Evolutionary conservation across 2,329 filamentous ascomycete species (phyloP).

Genomic region (Clarireedia monteithiana): DNA sequence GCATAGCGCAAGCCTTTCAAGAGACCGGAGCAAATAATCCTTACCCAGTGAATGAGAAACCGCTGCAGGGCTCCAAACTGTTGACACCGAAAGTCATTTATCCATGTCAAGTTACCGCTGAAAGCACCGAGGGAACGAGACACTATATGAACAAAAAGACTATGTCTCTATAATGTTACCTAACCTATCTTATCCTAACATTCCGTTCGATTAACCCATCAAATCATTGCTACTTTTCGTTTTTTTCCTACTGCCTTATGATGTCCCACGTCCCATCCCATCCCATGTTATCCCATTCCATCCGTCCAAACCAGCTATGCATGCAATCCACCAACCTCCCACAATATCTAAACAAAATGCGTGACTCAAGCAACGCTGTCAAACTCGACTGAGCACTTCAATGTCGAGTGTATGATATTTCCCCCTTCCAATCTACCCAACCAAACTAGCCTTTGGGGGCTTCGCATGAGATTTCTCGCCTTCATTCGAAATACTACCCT

Average conservation of each 20-base stretch:
- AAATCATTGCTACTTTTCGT: not conserved
- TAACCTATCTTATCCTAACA: not conserved
- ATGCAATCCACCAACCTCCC: not conserved
- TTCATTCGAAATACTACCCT: constrained; percentile 39
- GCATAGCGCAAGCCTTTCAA: too few relatives aligned
- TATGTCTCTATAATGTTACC: not conserved
- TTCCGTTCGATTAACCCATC: not conserved
- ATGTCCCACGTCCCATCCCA: not conserved
- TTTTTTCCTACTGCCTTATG: too few relatives aligned
- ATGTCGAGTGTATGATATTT: constrained; percentile 16
- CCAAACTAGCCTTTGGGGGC: constrained; percentile 15
- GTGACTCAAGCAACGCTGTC: not conserved
- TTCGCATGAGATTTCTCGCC: not conserved
- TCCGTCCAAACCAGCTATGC: not conserved
- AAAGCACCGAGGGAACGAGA: too few relatives aligned
- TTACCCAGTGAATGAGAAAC: too few relatives aligned
- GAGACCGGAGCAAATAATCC: too few relatives aligned
- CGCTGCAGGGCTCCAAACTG: too few relatives aligned
- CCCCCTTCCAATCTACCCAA: constrained; percentile 14
- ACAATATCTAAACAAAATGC: not conserved
- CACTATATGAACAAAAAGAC: not conserved
- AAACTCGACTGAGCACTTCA: constrained; percentile 18
- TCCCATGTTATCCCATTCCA: not conserved
- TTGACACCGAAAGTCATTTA: too few relatives aligned
- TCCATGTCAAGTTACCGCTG: too few relatives aligned